phyloP scores from a whole-genome alignment of 2,329 filamentous ascomycete species.

The Plectosphaerella plurivora region DNA sequence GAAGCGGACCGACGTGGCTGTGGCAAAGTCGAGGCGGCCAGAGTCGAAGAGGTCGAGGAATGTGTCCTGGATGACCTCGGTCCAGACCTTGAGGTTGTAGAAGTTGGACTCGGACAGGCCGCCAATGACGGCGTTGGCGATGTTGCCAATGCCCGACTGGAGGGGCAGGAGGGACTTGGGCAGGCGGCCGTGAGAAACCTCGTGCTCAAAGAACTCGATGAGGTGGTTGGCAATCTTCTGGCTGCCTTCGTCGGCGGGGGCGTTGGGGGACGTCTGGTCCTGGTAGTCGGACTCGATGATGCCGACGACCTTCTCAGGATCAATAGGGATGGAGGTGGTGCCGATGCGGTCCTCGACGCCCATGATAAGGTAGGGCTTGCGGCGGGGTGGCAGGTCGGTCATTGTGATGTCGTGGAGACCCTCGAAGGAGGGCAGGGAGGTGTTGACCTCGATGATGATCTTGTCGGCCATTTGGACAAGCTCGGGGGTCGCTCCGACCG shows the following conservation, averaged over 20 bases:
- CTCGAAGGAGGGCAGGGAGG: slow-evolving; percentile 76
- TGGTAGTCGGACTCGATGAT: slow-evolving; percentile 82
- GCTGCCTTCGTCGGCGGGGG: slow-evolving; percentile 69
- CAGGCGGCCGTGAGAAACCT: slow-evolving; percentile 73
- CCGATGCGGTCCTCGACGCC: slow-evolving; percentile 82
- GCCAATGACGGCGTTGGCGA: slow-evolving; percentile 86
- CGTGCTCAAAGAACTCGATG: slow-evolving; percentile 80
- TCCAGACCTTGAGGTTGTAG: slow-evolving; percentile 87
- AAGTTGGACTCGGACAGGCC: slow-evolving; percentile 79
- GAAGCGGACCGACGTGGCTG: slow-evolving; percentile 85
- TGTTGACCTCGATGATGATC: slow-evolving; percentile 89
- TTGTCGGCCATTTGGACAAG: slow-evolving; percentile 89
- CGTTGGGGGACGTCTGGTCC: slow-evolving; percentile 69
- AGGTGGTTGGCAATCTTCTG: slow-evolving; percentile 71
- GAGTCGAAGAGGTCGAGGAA: slow-evolving; percentile 92
- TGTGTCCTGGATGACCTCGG: slow-evolving; percentile 86
- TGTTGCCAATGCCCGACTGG: slow-evolving; percentile 88
- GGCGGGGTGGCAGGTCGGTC: slow-evolving; percentile 74
- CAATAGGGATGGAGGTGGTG: slow-evolving; percentile 74
- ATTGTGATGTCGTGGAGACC: slow-evolving; percentile 88
- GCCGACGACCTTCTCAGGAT: slow-evolving; percentile 79
- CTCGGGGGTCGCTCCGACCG: slow-evolving; percentile 80
- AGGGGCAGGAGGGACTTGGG: slow-evolving; percentile 74
- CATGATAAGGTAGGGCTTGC: slow-evolving; percentile 86
- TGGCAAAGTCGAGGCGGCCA: slow-evolving; percentile 83